phyloP scores from a whole-genome alignment of 1,284 basidiomycete genomes.

The Tilletiaria anomala region DNA sequence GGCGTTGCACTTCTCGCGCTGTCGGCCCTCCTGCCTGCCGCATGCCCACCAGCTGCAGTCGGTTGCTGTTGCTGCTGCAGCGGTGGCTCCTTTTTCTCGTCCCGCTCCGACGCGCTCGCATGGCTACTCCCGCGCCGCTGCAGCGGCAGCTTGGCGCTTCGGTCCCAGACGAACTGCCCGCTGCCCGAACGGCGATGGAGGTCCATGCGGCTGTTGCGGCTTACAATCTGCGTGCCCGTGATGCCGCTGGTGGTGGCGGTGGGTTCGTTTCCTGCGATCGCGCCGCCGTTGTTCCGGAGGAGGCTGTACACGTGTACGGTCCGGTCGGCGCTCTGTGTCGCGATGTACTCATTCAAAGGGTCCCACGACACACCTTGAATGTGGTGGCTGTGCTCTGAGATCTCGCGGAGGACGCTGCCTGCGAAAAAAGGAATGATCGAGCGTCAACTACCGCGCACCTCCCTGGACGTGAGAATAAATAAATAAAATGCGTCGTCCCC shows the following conservation, averaged over 20 bases:
- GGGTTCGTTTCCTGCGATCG: neutral
- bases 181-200: conserved; percentile 20
- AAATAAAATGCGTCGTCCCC: neutral
- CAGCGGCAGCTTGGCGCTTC: conserved; percentile 19
- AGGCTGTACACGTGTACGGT: conserved; percentile 27
- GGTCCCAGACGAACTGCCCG: conserved; percentile 18
- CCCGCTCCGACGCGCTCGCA: conserved; percentile 19
- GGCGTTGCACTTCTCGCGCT: no score
- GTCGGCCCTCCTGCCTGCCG: no score
- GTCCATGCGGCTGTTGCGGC: conserved; percentile 23
- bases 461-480: conserved; percentile 9
- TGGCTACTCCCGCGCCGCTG: conserved; percentile 27
- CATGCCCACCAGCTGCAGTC: no score
- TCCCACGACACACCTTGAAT: conserved; percentile 40
- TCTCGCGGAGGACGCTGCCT: conserved; percentile 28
- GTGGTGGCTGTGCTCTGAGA: conserved; percentile 36
- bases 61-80: conserved; percentile 1
- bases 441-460: conserved; percentile 29
- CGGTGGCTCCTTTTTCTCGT: conserved; percentile 10
- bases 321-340: conserved; percentile 36
- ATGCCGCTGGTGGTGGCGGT: neutral
- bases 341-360: conserved; percentile 31
- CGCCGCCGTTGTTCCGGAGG: conserved; percentile 41
- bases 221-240: conserved; percentile 12
- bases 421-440: conserved; percentile 44